Conservation (phyloP, 2,329 filamentous ascomycete genomes). For the Leptographium flavum region DNA sequence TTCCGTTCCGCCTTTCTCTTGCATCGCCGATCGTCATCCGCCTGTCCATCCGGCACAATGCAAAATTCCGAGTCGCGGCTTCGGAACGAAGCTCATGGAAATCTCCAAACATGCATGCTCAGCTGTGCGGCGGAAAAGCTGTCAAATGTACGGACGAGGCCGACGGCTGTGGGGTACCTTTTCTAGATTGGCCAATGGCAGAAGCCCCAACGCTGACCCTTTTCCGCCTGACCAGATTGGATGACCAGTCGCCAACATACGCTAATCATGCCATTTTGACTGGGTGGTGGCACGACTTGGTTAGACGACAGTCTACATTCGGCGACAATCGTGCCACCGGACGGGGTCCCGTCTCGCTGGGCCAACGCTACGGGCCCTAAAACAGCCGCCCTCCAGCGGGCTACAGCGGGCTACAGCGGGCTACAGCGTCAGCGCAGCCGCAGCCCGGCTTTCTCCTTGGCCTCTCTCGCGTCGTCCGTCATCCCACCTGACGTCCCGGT, state of each 20-base stretch:
- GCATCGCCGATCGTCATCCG: too few species aligned
- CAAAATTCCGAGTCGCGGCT: too few species aligned
- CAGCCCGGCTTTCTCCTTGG: background rate
- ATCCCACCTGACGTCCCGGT: background rate
- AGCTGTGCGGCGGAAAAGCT: too few species aligned
- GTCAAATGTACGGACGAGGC: background rate
- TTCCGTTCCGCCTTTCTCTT: too few species aligned
- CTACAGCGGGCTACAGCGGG: background rate
- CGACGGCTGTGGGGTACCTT: background rate
- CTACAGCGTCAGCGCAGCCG: background rate
- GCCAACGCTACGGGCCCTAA: too few species aligned
- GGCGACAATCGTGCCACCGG: background rate
- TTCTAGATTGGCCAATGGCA: background rate
- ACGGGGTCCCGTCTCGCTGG: background rate
- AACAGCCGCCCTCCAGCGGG: background rate
- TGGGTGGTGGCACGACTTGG: background rate
- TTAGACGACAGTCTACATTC: background rate
- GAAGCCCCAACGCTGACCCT: background rate
- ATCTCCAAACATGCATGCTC: too few species aligned
- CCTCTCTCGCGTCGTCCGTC: background rate
- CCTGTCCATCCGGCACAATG: too few species aligned
- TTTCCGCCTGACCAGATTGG: background rate
- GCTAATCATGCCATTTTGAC: slow-evolving; percentile 1
- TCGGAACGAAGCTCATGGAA: too few species aligned
- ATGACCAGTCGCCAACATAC: background rate